Percentiles rank a stretch among this genome's conserved stretches.
phyloP scores from a whole-genome alignment of 2,329 filamentous ascomycete genomes.

The Colletotrichum scovillei region DNA sequence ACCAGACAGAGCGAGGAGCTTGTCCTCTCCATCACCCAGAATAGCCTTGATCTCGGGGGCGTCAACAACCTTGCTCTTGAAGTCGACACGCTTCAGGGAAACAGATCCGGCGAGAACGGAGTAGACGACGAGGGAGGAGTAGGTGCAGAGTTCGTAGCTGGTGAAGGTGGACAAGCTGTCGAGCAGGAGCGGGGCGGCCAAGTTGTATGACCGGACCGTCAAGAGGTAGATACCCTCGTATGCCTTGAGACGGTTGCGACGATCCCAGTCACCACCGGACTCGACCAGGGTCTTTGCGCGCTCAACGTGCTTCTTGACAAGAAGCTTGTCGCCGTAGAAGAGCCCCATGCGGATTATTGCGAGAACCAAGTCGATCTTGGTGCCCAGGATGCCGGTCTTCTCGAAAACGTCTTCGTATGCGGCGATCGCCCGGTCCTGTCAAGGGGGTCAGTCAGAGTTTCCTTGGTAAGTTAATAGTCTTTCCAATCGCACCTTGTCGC shows the following conservation, averaged over 20 bases:
- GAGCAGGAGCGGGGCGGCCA: constrained; percentile 91
- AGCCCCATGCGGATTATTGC: constrained; percentile 95
- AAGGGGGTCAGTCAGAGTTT: constrained; percentile 37
- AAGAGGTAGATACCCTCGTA: constrained; percentile 96
- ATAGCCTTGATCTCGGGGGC: constrained; percentile 98
- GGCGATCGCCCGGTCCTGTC: constrained; percentile 90
- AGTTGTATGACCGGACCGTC: constrained; percentile 89
- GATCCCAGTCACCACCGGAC: constrained; percentile 97
- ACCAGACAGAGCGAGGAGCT: constrained; percentile 83
- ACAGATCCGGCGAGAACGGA: constrained; percentile 94
- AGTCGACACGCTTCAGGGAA: constrained; percentile 95
- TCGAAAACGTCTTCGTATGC: constrained; percentile 94
- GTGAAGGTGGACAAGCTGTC: constrained; percentile 98
- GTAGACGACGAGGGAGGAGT: constrained; percentile 94
- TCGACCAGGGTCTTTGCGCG: constrained; percentile 91
- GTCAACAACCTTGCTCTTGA: constrained; percentile 99
- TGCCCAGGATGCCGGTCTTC: constrained; percentile 96
- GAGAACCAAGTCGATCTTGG: constrained; percentile 96
- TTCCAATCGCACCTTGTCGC: constrained; percentile 82
- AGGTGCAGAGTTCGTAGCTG: constrained; percentile 97
- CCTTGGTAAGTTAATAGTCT: not conserved
- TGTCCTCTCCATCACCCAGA: constrained; percentile 89
- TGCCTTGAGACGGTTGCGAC: constrained; percentile 97
- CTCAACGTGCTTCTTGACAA: constrained; percentile 94
- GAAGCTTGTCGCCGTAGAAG: constrained; percentile 93